A percentile compares a stretch with the other conserved stretches of the same genome.
phyloP scores from a whole-genome alignment of 345 rosid species.

The Geranium rotundifolium region DNA sequence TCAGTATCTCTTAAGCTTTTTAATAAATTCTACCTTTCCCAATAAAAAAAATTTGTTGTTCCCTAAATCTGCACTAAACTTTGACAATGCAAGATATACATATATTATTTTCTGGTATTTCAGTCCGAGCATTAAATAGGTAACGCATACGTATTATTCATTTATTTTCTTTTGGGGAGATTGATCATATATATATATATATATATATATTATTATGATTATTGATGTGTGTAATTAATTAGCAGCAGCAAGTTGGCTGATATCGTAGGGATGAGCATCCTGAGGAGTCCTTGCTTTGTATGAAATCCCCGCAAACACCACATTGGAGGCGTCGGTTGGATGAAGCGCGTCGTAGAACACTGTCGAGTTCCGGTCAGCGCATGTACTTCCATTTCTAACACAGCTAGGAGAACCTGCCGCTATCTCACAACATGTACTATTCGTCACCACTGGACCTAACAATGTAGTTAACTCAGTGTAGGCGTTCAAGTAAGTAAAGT shows the following conservation, averaged over 20 bases:
- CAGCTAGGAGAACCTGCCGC: background rate
- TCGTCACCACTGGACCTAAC: background rate
- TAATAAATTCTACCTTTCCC: too few species aligned
- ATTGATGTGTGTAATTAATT: too few species aligned
- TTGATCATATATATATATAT: too few species aligned
- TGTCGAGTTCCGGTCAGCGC: background rate
- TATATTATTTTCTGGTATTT: too few species aligned
- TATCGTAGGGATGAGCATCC: background rate
- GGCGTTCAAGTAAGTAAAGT: background rate
- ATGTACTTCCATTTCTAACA: background rate
- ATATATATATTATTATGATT: too few species aligned
- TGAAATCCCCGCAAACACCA: background rate
- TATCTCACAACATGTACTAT: background rate
- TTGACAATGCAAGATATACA: too few species aligned
- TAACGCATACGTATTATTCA: too few species aligned
- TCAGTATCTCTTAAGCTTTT: too few species aligned
- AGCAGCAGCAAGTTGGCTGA: background rate
- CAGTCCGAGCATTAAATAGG: too few species aligned
- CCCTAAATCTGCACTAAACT: too few species aligned
- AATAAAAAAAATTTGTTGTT: too few species aligned
- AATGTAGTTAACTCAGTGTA: background rate
- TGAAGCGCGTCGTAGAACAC: background rate
- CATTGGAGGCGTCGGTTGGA: background rate
- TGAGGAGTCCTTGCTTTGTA: background rate
- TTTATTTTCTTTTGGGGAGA: too few species aligned